Base-by-base conservation (phyloP, 495 filamentous ascomycete genomes). In the Lophiotrema nucula region DNA sequence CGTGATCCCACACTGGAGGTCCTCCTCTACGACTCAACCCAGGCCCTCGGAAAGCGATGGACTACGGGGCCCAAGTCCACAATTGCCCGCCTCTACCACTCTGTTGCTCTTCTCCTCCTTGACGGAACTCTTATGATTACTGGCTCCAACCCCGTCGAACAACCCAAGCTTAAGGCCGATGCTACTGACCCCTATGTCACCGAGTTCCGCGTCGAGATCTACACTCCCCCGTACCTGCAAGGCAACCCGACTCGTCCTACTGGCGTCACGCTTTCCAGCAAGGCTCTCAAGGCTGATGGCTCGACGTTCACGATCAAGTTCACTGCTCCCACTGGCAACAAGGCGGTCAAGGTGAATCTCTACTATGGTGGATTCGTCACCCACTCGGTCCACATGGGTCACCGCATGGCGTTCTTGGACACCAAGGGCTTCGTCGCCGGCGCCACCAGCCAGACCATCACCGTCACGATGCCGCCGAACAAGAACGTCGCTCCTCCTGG, bases 301-400 rank as follows among this genome's bases (percentile, higher is more conserved):
- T 69, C 64, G 18, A 71, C 58, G 5, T 83, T 83, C 67, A 68
- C 57, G 4, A 65, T 84, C 53, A 66, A 35, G 2, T 84, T 84
- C 65, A 76, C 64, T 26, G 70, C 63, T n/a, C 73, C 74, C 0
- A 22, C 67, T 5, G 66, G 60, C 28, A 67, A 76, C 11, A 69
- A 73, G 41, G 64, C 16, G 2, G 69, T 75, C 33, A 76, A 78
- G 65, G 74, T 85, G 15, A 67, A 73, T 6, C 69, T 85, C 15
- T 83, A 84, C 67, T 76, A 84, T 65, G 80, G 81, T 37, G 83
- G 81, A 6, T 85, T 81, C 53, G 77, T 84, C 35, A 85, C 83
- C 27, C 82, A 85, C 62, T 76, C 72, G 23, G 62, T 85, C 27
- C 83, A 85, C 62, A 85, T 85, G 83, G 81, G 80, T 31, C 81